Conservation (phyloP, 2,329 filamentous ascomycete genomes). For the Colletotrichum karsti region DNA sequence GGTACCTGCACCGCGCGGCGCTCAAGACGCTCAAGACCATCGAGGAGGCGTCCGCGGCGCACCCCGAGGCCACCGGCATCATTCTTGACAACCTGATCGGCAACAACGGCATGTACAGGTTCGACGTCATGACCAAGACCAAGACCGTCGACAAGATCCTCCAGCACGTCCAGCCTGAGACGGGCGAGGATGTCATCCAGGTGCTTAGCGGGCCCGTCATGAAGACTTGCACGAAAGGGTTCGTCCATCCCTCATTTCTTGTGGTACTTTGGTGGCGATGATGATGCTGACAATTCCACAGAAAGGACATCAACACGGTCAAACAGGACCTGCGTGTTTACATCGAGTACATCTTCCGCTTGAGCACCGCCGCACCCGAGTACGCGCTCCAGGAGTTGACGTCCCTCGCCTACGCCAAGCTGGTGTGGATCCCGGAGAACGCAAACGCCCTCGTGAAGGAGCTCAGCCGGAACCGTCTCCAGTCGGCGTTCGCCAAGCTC, state of each 20-base stretch:
- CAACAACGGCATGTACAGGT: conserved; percentile 76
- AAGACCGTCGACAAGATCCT: conserved; percentile 84
- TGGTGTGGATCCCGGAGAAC: conserved; percentile 38
- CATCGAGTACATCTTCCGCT: conserved; percentile 62
- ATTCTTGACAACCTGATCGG: conserved; percentile 75
- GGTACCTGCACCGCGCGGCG: conserved; percentile 83
- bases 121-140: conserved; percentile 86
- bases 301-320: conserved; percentile 46
- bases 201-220: conserved; percentile 41
- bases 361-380: conserved; percentile 49
- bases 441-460: conserved; percentile 46
- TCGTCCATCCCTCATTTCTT: conserved; percentile 27
- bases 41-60: conserved; percentile 68
- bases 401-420: conserved; percentile 62
- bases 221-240: conserved; percentile 37
- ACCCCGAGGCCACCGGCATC: conserved; percentile 66
- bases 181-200: conserved; percentile 61
- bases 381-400: conserved; percentile 61
- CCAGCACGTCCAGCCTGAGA: conserved; percentile 63
- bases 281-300: conserved; percentile 39
- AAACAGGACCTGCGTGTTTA: conserved; percentile 54
- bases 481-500: conserved; percentile 66
- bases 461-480: conserved; percentile 64
- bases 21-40: conserved; percentile 78
- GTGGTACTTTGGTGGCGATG: conserved; percentile 32